phyloP scores from a whole-genome alignment of 225 moss, liverwort and hornwort genomes.

The Lunularia cruciata region DNA sequence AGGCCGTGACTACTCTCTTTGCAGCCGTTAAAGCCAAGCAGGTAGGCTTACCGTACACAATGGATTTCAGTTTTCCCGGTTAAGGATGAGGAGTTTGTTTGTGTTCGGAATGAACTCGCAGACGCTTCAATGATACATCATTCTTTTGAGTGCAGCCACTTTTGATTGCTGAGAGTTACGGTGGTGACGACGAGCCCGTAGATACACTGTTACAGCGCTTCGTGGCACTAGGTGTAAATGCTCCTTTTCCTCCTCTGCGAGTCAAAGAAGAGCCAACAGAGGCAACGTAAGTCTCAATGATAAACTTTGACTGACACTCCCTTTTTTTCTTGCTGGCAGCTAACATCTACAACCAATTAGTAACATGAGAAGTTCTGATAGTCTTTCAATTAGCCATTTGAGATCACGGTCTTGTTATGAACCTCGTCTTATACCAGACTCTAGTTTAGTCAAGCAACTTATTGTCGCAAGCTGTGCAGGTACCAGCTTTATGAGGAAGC shows the following conservation, averaged over 20 bases:
- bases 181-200: constrained; percentile 95
- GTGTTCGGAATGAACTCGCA: neutral
- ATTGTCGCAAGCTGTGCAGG: constrained; percentile 42
- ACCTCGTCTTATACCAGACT: too few relatives aligned
- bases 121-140: neutral
- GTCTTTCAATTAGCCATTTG: too few relatives aligned
- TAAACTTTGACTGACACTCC: neutral
- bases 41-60: constrained; percentile 47
- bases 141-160: constrained; percentile 49
- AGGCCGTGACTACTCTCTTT: constrained; percentile 59
- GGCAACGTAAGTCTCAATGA: constrained; percentile 60
- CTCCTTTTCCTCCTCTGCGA: constrained; percentile 69
- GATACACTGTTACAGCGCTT: constrained; percentile 77
- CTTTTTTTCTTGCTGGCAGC: neutral
- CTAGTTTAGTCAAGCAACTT: too few relatives aligned
- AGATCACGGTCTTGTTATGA: too few relatives aligned
- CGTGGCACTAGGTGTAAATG: constrained; percentile 55
- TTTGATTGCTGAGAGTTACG: constrained; percentile 92
- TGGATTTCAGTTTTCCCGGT: too few relatives aligned
- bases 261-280: constrained; percentile 83
- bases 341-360: too few relatives aligned
- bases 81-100: neutral
- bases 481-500: constrained; percentile 88
- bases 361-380: too few relatives aligned
- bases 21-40: constrained; percentile 72